A percentile compares a stretch with the other conserved stretches of the same genome.
phyloP scores from a whole-genome alignment of 345 rosid species.

The Kandelia obovata region DNA sequence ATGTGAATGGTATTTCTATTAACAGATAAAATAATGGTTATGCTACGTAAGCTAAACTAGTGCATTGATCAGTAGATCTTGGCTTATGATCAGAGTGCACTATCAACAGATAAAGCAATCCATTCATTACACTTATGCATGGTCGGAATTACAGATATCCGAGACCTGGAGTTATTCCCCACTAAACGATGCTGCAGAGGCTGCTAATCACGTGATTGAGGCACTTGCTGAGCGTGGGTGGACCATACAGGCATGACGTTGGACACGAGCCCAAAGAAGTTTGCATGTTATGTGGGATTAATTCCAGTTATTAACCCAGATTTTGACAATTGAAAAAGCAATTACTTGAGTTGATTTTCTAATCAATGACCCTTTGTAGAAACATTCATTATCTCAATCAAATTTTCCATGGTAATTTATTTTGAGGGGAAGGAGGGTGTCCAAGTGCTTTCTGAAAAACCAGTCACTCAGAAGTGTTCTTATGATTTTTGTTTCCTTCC shows the following conservation, averaged over 20 bases:
- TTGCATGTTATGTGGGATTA: background rate
- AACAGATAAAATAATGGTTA: background rate
- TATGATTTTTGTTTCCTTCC: no score
- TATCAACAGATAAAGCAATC: background rate
- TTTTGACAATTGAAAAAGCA: constrained; percentile 1
- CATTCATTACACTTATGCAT: background rate
- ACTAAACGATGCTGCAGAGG: constrained; percentile 23
- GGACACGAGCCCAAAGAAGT: background rate
- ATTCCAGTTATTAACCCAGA: background rate
- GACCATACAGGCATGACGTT: background rate
- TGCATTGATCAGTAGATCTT: background rate
- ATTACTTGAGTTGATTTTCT: background rate
- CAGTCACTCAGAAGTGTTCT: no score
- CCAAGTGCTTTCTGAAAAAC: no score
- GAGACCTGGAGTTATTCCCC: constrained; percentile 31
- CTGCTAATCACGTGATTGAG: constrained; percentile 17
- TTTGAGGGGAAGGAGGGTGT: no score
- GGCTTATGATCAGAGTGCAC: background rate
- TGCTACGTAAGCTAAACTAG: background rate
- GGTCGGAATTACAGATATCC: constrained; percentile 21
- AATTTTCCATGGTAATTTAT: background rate
- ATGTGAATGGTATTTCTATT: background rate
- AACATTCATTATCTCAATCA: background rate
- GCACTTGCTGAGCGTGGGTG: constrained; percentile 24
- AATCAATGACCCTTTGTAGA: background rate